These are phyloP conservation scores for Suhomyces atakaporum DNA, from an alignment of 1,139 yeast genomes.

Conservation along the genomic window DNA sequence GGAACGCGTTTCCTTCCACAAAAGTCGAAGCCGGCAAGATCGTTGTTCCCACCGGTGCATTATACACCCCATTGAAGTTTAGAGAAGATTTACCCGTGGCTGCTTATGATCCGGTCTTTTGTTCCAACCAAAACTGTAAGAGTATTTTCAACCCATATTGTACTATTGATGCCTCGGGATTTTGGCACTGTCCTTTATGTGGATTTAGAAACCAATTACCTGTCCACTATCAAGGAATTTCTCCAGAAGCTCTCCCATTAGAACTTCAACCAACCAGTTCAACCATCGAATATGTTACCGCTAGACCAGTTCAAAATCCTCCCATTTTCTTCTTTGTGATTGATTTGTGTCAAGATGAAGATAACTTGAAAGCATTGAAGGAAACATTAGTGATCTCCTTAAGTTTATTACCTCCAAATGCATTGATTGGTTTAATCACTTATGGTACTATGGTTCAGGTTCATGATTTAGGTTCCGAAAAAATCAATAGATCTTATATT, in stretches of 20 bases:
- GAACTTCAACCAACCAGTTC: conserved; percentile 78
- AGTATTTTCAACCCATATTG: conserved; percentile 88
- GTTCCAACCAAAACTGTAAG: conserved; percentile 79
- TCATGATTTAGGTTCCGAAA: conserved; percentile 83
- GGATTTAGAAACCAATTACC: conserved; percentile 83
- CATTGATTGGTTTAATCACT: conserved; percentile 87
- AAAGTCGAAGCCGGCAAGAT: conserved; percentile 88
- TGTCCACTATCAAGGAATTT: conserved; percentile 81
- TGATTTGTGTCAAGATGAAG: conserved; percentile 94
- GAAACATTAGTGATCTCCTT: conserved; percentile 83
- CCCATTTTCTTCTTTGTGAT: conserved; percentile 92
- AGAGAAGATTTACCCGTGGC: conserved; percentile 80
- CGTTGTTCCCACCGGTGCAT: conserved; percentile 92
- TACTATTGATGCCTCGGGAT: conserved; percentile 77
- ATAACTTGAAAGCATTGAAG: conserved; percentile 84
- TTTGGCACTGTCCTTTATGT: conserved; percentile 94
- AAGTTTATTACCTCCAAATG: conserved; percentile 87
- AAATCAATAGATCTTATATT: conserved; percentile 78
- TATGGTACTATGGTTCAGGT: conserved; percentile 95
- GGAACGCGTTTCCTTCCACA: conserved; percentile 73
- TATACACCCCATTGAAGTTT: conserved; percentile 87
- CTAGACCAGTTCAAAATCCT: conserved; percentile 86
- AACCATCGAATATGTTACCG: conserved; percentile 89
- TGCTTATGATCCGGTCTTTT: conserved; percentile 85
- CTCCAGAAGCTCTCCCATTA: conserved; percentile 81